Evolutionary conservation across 2,329 filamentous ascomycete genomes (phyloP).

Genomic region (Uncinocarpus reesii): DNA sequence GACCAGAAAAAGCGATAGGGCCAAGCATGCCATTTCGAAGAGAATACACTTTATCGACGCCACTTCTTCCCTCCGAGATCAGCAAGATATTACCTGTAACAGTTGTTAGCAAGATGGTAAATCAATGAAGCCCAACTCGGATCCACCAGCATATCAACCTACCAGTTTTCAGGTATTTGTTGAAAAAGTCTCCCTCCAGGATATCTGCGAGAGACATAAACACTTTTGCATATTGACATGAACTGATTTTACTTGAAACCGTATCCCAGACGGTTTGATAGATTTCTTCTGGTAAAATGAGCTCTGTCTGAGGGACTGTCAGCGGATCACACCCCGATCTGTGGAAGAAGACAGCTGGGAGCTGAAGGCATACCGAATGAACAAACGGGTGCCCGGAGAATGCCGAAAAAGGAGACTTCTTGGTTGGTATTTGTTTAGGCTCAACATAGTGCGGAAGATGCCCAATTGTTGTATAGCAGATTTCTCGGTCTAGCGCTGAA

Average conservation of each 20-base stretch:
- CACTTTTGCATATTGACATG: slow-evolving; percentile 53
- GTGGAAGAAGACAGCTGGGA: background rate
- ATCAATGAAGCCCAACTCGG: no score
- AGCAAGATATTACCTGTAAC: slow-evolving; percentile 62
- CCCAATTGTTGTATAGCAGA: slow-evolving; percentile 65
- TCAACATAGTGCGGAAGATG: slow-evolving; percentile 59
- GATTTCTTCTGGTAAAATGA: slow-evolving; percentile 59
- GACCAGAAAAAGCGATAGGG: no score
- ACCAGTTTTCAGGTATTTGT: slow-evolving; percentile 74
- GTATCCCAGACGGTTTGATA: slow-evolving; percentile 47
- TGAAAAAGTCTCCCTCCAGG: slow-evolving; percentile 66
- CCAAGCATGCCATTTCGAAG: slow-evolving; percentile 53
- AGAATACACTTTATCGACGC: slow-evolving; percentile 61
- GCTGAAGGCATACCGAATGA: slow-evolving; percentile 48
- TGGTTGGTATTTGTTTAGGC: slow-evolving; percentile 56
- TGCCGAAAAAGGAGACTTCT: slow-evolving; percentile 64
- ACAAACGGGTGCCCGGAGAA: slow-evolving; percentile 56
- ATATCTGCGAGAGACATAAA: slow-evolving; percentile 63
- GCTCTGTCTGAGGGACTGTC: slow-evolving; percentile 39
- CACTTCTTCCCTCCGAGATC: slow-evolving; percentile 66
- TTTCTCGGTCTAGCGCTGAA: slow-evolving; percentile 37
- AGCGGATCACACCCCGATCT: background rate
- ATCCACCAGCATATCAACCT: slow-evolving; percentile 19
- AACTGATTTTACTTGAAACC: slow-evolving; percentile 37
- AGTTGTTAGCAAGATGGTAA: background rate